Evolutionary conservation across 495 filamentous ascomycete genomes (phyloP).

Genomic region (Entonaema liquescens): DNA sequence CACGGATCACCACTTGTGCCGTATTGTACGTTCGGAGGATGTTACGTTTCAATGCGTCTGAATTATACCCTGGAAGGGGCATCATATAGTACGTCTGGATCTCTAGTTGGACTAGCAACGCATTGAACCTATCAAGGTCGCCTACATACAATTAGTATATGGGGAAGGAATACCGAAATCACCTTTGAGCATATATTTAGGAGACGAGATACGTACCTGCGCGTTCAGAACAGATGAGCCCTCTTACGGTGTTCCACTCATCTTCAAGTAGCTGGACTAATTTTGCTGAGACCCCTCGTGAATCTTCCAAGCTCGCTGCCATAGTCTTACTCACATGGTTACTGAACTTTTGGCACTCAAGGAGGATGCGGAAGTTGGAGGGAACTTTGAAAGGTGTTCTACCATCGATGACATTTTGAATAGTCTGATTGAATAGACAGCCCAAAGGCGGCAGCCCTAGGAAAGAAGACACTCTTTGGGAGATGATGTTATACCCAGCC

Average conservation of each 20-base stretch:
- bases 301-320: conserved; percentile 51
- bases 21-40: conserved; percentile 53
- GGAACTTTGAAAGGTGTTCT: conserved; percentile 49
- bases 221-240: conserved; percentile 51
- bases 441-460: conserved; percentile 52
- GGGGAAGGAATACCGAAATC: not conserved
- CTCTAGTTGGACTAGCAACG: conserved; percentile 53
- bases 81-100: conserved; percentile 59
- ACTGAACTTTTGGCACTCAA: conserved; percentile 55
- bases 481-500: conserved; percentile 56
- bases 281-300: conserved; percentile 51
- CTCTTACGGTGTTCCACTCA: conserved; percentile 52
- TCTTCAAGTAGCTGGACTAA: conserved; percentile 54
- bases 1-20: conserved; percentile 48
- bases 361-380: conserved; percentile 50
- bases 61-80: conserved; percentile 47
- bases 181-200: not conserved
- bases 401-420: conserved; percentile 52
- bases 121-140: conserved; percentile 53
- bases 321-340: conserved; percentile 52
- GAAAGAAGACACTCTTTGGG: conserved; percentile 51
- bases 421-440: conserved; percentile 52
- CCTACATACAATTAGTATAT: conserved; percentile 6
- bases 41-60: conserved; percentile 51
- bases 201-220: conserved; percentile 44